A percentile compares a stretch with the other conserved stretches of the same genome.
Conservation (phyloP, 139 green algal species). For the Chlorella sp. region DNA sequence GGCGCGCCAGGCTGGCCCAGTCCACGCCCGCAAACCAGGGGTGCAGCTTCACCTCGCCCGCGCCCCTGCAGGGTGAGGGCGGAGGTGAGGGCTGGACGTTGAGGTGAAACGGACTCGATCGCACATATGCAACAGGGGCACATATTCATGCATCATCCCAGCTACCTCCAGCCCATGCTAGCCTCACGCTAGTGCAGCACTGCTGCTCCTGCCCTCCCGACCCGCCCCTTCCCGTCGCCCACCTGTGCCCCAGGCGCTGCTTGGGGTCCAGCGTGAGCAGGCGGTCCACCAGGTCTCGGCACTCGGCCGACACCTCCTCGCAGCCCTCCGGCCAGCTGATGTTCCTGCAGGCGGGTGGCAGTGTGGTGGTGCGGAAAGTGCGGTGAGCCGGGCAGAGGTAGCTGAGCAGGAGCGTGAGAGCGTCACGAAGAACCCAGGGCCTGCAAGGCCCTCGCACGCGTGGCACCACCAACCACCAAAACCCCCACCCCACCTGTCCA, state of each 20-base stretch:
- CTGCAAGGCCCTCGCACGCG: too few species aligned
- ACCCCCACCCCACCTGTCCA: conserved; percentile 59
- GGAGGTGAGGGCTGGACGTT: not conserved
- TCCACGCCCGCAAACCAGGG: conserved; percentile 83
- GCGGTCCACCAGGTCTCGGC: conserved; percentile 84
- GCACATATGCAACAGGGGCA: too few species aligned
- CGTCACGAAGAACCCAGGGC: not conserved
- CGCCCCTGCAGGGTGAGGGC: conserved; percentile 38
- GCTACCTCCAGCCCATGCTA: too few species aligned
- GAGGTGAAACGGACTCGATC: too few species aligned
- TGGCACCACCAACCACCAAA: not conserved
- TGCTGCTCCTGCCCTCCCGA: not conserved
- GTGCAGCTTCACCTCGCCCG: conserved; percentile 87
- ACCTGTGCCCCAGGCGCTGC: conserved; percentile 70
- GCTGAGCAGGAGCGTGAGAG: not conserved
- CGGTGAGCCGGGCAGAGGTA: not conserved
- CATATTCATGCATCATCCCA: too few species aligned
- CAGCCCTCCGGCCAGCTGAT: conserved; percentile 78
- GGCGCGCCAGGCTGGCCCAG: conserved; percentile 73
- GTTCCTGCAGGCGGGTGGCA: conserved; percentile 10
- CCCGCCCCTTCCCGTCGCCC: not conserved
- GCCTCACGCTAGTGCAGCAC: too few species aligned
- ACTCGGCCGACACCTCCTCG: conserved; percentile 71
- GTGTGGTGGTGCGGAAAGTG: not conserved
- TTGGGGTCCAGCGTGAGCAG: conserved; percentile 75